Base-by-base conservation (phyloP, 2,329 filamentous ascomycete species). In the Didymella lethalis region DNA sequence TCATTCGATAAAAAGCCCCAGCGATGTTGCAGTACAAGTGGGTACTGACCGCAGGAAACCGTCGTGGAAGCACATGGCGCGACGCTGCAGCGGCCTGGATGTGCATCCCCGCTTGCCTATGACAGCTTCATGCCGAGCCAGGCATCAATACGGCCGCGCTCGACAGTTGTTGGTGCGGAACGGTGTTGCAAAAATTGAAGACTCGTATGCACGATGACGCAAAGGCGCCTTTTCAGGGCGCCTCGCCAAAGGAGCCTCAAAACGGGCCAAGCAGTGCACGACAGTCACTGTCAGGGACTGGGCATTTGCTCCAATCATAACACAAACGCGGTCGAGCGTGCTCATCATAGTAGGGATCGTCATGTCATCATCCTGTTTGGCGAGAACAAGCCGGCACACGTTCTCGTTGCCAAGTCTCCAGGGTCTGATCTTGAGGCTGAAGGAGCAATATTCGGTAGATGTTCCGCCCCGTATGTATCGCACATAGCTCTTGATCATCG, bases 131-230 rank as follows among this genome's bases (percentile, higher is more conserved):
- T 64, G 62, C 65, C 57, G 38, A 48, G 52, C 62, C 58, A 65
- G 59, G 63, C 51, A 45, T 62, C 64, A 59, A 48, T 38, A 68
- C 71, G 70, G 67, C 70, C 68, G 69, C 70, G 71, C 67, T 68
- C 62, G 64, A 57, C 34, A 60, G 36, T 32, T 55, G 63, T 63
- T 52, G 65, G 55, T 66, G 66, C 68, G 64, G 64, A 63, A 61
- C 62, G 57, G 46, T 58, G 58, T 57, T 57, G 52, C 63, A 64
- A 66, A 70, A 61, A 59, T 66, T 56, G 57, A 65, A 54, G 51
- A 49, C 50, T 34, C 25, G 44, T 56, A 55, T 66, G 65, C 62
- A 63, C 54, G 48, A 67, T 74, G 71, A 73, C 66, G 70, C 64
- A 62, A 69, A 16, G 12, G 26, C 40, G 50, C 25, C 26, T 43